These are phyloP conservation scores for Bolboschoenus planiculmis DNA, from an alignment of 176 grass and related monocot genomes.

Conservation along the genomic window DNA sequence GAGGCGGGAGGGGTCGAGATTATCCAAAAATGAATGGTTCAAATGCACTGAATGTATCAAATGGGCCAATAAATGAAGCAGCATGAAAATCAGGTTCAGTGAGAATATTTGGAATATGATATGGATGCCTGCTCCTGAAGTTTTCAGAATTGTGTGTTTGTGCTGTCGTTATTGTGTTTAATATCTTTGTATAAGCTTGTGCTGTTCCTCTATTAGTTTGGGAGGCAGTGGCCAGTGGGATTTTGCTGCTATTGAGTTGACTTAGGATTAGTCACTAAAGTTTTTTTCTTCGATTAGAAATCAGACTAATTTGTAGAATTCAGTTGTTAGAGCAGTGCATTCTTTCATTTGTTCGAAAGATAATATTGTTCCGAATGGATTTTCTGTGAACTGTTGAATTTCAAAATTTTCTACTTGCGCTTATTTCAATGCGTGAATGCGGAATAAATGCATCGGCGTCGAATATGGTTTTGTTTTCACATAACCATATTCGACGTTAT, in stretches of 20 bases:
- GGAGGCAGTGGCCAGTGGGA: constrained; percentile 37
- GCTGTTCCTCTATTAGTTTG: constrained; percentile 34
- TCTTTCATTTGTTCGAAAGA: constrained; percentile 76
- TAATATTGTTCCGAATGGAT: neutral
- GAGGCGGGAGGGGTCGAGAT: constrained; percentile 34
- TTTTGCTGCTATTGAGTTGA: constrained; percentile 54
- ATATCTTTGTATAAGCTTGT: constrained; percentile 59
- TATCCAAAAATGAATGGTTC: constrained; percentile 30
- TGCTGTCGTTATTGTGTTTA: constrained; percentile 50
- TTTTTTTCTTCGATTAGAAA: constrained; percentile 39
- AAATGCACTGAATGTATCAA: constrained; percentile 1
- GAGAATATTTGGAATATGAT: constrained; percentile 16
- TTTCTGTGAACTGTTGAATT: neutral
- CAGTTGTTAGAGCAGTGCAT: constrained; percentile 78
- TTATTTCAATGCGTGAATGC: neutral
- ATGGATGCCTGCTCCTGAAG: constrained; percentile 77
- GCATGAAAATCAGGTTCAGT: neutral
- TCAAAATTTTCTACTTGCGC: neutral
- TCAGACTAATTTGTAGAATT: constrained; percentile 77
- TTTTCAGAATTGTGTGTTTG: constrained; percentile 53
- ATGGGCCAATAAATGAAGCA: neutral
- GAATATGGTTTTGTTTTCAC: neutral
- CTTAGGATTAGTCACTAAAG: constrained; percentile 39
- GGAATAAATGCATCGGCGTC: neutral
- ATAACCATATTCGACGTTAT: no score